Base-by-base conservation (phyloP, 1,139 yeast genomes). In the Magnusiomyces magnusii region DNA sequence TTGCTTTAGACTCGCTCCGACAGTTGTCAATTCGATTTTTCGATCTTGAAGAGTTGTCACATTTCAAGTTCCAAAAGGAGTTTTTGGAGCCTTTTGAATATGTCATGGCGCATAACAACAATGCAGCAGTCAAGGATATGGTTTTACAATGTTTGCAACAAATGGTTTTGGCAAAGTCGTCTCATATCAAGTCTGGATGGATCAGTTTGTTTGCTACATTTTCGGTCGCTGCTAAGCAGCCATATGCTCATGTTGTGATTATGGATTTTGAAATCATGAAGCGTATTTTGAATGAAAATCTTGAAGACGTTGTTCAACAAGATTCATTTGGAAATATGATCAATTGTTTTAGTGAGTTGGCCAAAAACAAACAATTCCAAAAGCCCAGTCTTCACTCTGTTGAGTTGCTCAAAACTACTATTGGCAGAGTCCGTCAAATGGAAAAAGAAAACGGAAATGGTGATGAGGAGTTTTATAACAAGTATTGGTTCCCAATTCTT, bases 51-150 rank as follows among this genome's bases (percentile, higher is more conserved):
- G 99, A 95, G 72, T 80, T 95, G 71, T 82, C 97, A 0, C 96
- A 95, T 69, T 95, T 95, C 78, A 92, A 88, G 72, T 95, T 95
- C 74, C 99, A 95, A 72, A 87, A 87, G 67, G 98, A 93, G 69
- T 95, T 95, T 68, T 79, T 95, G 69, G 84, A 85, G 68, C 99
- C 99, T 1, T 95, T 92, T 73, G 92, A 87, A 67, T 86, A 86
- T 69, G 85, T 91, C 27, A 80, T 93, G 66, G 73, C 77, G 54
- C 82, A 89, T 68, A 88, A 89, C 64, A 78, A 78, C n/a, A 83
- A 87, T 47, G 72, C 80, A 21, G 89, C 86, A 59, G 93, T 91
- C 34, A 88, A 87, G 69, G 95, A 88, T 62, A 85, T 93, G 92
- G 92, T 90, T 9, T 77, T 95, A 62, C 97, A 92, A 66, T 92